Conservation (phyloP, 306 rosid species). For the Echinosophora koreensis region DNA sequence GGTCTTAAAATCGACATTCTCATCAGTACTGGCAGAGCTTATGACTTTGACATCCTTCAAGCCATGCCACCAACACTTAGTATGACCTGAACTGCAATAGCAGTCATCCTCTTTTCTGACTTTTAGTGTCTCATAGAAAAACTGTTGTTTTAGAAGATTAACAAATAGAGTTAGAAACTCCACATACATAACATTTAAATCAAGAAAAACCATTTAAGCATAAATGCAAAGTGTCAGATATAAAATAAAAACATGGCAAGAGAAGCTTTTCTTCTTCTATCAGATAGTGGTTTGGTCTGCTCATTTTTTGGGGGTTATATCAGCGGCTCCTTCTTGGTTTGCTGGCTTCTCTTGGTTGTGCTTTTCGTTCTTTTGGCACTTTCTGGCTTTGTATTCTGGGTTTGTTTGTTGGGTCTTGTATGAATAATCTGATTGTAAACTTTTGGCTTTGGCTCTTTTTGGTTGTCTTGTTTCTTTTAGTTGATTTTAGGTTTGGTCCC, state of each 20-base stretch:
- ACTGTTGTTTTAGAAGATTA: slow-evolving; percentile 11
- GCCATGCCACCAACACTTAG: slow-evolving; percentile 49
- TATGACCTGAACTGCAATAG: slow-evolving; percentile 16
- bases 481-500: no score
- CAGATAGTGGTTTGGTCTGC: no score
- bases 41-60: slow-evolving; percentile 38
- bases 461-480: no score
- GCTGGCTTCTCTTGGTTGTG: no score
- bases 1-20: slow-evolving; percentile 35
- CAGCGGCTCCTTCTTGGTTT: no score
- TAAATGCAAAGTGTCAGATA: background rate
- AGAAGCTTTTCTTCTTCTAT: background rate
- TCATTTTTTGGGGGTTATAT: no score
- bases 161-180: slow-evolving; percentile 10
- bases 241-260: background rate
- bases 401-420: no score
- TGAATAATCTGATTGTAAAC: no score
- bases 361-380: no score
- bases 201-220: background rate
- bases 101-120: slow-evolving; percentile 9
- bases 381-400: no score
- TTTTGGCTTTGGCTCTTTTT: no score
- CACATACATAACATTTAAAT: background rate
- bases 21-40: background rate
- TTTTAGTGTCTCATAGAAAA: slow-evolving; percentile 30